These are phyloP conservation scores for Trametes maxima DNA, from an alignment of 768 basidiomycete genomes.

Conservation along the genomic window DNA sequence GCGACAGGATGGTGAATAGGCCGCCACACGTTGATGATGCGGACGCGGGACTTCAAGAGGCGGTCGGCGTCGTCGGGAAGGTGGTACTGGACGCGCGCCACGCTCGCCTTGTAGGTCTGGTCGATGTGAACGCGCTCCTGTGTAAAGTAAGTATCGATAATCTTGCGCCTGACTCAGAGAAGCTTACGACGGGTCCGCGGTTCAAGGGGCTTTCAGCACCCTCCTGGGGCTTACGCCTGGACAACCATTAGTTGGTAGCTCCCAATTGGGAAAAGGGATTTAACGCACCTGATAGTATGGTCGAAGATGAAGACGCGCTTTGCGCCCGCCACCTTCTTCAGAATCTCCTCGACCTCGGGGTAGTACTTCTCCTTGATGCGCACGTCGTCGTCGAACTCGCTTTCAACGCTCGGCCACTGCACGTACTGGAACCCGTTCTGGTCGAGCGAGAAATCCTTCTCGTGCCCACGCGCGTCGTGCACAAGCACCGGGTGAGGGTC, in stretches of 20 bases:
- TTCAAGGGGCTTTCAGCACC: not conserved
- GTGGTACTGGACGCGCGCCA: slow-evolving; percentile 40
- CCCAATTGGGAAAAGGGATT: not conserved
- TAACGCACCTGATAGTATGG: slow-evolving; percentile 39
- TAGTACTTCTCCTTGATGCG: slow-evolving; percentile 42
- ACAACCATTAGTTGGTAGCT: not conserved
- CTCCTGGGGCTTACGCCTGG: slow-evolving; percentile 25
- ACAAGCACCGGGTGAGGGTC: slow-evolving; percentile 24
- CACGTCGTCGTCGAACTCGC: slow-evolving; percentile 42
- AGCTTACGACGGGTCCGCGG: slow-evolving; percentile 38
- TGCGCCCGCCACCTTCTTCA: slow-evolving; percentile 44
- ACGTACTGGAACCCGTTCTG: slow-evolving; percentile 46
- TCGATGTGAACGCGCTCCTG: slow-evolving; percentile 46
- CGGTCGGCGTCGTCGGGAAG: slow-evolving; percentile 44
- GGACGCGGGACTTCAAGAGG: slow-evolving; percentile 41
- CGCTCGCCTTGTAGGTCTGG: slow-evolving; percentile 41
- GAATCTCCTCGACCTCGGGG: slow-evolving; percentile 41
- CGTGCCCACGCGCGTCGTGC: slow-evolving; percentile 31
- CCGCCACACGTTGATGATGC: slow-evolving; percentile 50
- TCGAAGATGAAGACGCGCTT: slow-evolving; percentile 46
- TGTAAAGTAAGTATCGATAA: too few relatives aligned
- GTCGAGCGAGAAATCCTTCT: slow-evolving; percentile 36
- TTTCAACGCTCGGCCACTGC: slow-evolving; percentile 35
- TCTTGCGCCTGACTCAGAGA: not conserved
- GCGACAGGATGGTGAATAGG: slow-evolving; percentile 42